Base-by-base conservation (phyloP, 2,329 filamentous ascomycete species). In the Colletotrichum lentis region DNA sequence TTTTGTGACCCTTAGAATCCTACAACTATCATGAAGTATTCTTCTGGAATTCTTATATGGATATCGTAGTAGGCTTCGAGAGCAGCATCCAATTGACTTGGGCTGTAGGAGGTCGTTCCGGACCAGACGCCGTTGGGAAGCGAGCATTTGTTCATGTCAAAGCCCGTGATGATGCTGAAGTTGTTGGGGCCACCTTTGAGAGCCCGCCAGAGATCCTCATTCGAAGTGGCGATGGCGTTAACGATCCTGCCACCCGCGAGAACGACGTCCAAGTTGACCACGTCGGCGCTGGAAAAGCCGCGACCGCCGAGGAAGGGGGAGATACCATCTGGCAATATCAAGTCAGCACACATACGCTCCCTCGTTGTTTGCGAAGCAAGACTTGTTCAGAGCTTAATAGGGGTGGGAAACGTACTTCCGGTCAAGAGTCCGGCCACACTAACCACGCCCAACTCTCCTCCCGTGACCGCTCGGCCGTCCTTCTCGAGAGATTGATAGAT, bases 21-120 rank as follows among this genome's bases (percentile, higher is more conserved):
- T 8, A 2, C 27, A 31, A 8, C 7, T 8, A 2, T 31, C 3
- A 8, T 8, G 27, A 31, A 7, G 27, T 31, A 31, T 31, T 7
- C 27, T 8, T 27, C 6, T 27, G 7, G 8, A n/a, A n/a, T n/a
- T n/a, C n/a, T n/a, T n/a, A n/a, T n/a, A 35, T 71, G 71, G 8
- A 75, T 71, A 22, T 60, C 69, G n/a, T 27, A 59, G 46, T 75
- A 70, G 37, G 49, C 58, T 53, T 63, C 61, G n/a, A 61, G 20
- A 41, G 50, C 64, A 20, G 11, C 53, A 12, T 61, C 56, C 27
- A 61, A 56, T 43, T 70, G 50, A 24, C 64, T 67, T 35, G 58
- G 47, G 12, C 49, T 39, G 14, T 68, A 64, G 22, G 27, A 58
- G 27, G 35, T 16, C 24, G 37, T 44, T 39, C 54, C 54, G 7